Conservation (phyloP, 257 asterid species). For the Jaltomata sinuosa region DNA sequence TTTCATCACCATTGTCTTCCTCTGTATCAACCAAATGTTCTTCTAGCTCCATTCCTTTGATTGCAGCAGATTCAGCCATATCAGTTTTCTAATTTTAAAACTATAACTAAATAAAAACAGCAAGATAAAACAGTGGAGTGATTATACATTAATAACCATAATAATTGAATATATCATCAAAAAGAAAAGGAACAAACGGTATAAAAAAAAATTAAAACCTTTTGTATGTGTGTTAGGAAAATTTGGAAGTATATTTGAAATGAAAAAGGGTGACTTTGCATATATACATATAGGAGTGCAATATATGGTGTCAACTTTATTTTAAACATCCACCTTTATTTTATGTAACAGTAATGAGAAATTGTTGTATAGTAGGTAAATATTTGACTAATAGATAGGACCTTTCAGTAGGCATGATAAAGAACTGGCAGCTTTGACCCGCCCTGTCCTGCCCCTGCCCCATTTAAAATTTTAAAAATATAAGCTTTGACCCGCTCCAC, state of each 20-base stretch:
- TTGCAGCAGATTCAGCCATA: constrained; percentile 17
- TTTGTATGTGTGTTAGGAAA: no score
- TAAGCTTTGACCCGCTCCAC: no score
- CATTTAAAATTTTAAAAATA: no score
- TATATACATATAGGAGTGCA: neutral
- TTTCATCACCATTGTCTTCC: constrained; percentile 1
- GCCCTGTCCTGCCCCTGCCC: no score
- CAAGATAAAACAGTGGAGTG: neutral
- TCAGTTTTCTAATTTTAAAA: neutral
- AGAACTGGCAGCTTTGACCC: no score
- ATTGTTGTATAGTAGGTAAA: neutral
- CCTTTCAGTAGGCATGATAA: no score
- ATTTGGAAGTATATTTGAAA: neutral
- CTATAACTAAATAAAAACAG: no score
- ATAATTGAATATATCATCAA: neutral
- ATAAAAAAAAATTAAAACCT: no score
- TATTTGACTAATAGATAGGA: neutral
- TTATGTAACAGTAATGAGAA: neutral
- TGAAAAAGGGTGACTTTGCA: neutral
- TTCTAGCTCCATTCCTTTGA: neutral
- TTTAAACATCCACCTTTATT: neutral
- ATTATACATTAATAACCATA: neutral
- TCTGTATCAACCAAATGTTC: neutral
- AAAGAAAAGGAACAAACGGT: neutral
- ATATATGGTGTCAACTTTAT: neutral